Percentiles rank a stretch among this genome's conserved stretches.
These are phyloP conservation scores for Phallus indusiatus DNA, from an alignment of 768 basidiomycete genomes.

Conservation along the genomic window DNA sequence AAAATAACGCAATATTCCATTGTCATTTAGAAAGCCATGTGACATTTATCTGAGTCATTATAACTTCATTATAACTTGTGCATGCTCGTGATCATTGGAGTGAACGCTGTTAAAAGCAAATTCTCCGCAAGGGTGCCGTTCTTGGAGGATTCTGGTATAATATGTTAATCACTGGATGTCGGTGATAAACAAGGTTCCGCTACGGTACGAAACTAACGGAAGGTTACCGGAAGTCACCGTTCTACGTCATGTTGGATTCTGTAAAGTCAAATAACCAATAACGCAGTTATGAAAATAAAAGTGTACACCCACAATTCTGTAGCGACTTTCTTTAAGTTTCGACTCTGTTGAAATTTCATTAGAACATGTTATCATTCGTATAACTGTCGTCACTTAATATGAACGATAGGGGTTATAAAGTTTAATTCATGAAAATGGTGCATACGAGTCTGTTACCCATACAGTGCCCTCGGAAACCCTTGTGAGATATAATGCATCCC, in stretches of 20 bases:
- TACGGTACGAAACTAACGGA: neutral
- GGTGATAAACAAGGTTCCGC: neutral
- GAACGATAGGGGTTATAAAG: no score
- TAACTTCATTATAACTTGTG: no score
- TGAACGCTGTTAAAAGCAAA: neutral
- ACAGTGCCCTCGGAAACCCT: neutral
- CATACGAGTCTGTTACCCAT: neutral
- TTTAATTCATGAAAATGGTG: no score
- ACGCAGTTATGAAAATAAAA: no score
- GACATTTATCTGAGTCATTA: neutral
- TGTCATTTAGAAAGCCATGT: neutral
- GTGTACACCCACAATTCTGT: no score
- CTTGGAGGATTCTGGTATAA: neutral
- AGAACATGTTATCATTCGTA: no score
- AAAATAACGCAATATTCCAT: neutral
- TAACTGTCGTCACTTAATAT: no score
- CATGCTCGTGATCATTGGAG: neutral
- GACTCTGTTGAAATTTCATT: no score
- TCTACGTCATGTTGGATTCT: neutral
- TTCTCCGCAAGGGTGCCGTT: neutral
- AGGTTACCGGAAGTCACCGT: neutral
- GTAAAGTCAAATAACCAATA: neutral
- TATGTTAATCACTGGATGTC: neutral
- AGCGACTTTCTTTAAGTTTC: no score
- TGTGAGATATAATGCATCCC: neutral